Evolutionary conservation across 2,329 filamentous ascomycete species (phyloP), one percentile per base, ranked within the genome.

Genomic region (Magnaporthiopsis poae): DNA sequence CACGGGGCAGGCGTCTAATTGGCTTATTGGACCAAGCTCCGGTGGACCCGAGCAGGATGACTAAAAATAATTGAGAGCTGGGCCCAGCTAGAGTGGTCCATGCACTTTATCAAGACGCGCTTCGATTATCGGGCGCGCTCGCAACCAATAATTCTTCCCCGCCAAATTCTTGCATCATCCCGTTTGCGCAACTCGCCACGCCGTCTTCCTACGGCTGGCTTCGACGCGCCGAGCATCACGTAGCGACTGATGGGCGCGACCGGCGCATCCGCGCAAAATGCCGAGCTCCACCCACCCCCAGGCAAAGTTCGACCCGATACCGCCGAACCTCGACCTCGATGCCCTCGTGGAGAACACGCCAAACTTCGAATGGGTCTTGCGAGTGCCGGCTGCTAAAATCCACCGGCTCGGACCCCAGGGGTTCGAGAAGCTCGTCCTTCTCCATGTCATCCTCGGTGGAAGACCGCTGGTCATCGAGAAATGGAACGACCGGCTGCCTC

Each of bases 381-480:
- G 92, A 63, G 90, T 98, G 52, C 89, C 89, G 5, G 89, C 86
- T 69, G 84, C 90, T 39, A 90, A 91, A 75, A 90, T 98, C 71
- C 86, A 89, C 67, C 84, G 86, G 64, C 86, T 96, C 67, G 90
- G 91, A 1, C 81, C 90, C 29, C 86, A 90, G 64, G 86, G 88
- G 52, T 96, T 99, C 68, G 92, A 97, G 77, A 91, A 91, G 76
- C 83, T 98, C 12, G 88, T 98, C 0, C 80, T 89, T 62, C 82
- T 92, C 8, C 90, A 96, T 77, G 92, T 98, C 21, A 88, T 97
- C 65, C 82, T 89, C 63, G 89, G 88, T 33, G 95, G 95, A 2
- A 92, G 92, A 71, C 95, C 95, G 2, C 81, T 99, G 8, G 90
- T 98, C 13, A 90, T 99, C 66, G 92, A 96, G 73, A 92, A 92